Conservation (phyloP, 441 rosid species). For the Caryocar brasiliense region DNA sequence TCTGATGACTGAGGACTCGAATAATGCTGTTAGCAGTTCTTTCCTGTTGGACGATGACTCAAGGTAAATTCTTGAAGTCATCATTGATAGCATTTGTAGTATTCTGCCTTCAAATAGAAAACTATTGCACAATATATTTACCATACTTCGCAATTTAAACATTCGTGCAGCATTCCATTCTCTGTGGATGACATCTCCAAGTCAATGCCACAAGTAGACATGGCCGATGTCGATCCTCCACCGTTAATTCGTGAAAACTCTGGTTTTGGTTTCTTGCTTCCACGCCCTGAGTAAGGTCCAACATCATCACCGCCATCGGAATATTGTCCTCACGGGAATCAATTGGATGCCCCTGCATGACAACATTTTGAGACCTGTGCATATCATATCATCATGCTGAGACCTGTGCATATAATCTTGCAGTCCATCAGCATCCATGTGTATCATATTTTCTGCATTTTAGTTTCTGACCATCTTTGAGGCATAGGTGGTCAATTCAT, state of each 20-base stretch:
- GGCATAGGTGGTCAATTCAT: slow-evolving; percentile 25
- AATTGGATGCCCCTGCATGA: not conserved
- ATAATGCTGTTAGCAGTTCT: slow-evolving; percentile 87
- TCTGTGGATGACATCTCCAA: slow-evolving; percentile 90
- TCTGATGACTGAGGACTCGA: slow-evolving; percentile 89
- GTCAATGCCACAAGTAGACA: slow-evolving; percentile 80
- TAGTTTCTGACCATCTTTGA: slow-evolving; percentile 16
- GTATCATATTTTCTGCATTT: slow-evolving; percentile 15
- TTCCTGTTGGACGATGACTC: slow-evolving; percentile 91
- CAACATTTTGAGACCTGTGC: not conserved
- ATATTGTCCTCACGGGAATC: slow-evolving; percentile 1
- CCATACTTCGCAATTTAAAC: slow-evolving; percentile 15
- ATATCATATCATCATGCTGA: not conserved
- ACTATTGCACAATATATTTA: too few relatives aligned
- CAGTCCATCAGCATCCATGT: slow-evolving; percentile 20
- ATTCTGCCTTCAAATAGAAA: not conserved
- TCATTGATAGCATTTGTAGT: too few relatives aligned
- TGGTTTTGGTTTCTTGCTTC: slow-evolving; percentile 72
- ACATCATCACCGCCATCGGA: not conserved
- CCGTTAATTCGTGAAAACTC: slow-evolving; percentile 72
- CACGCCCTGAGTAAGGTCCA: slow-evolving; percentile 55
- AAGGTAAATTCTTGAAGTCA: slow-evolving; percentile 32
- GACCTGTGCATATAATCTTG: slow-evolving; percentile 37
- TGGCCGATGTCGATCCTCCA: slow-evolving; percentile 80
- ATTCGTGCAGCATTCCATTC: slow-evolving; percentile 72